These are phyloP conservation scores for Lithocarpus polystachyus DNA, from an alignment of 306 rosid genomes.

Conservation along the genomic window DNA sequence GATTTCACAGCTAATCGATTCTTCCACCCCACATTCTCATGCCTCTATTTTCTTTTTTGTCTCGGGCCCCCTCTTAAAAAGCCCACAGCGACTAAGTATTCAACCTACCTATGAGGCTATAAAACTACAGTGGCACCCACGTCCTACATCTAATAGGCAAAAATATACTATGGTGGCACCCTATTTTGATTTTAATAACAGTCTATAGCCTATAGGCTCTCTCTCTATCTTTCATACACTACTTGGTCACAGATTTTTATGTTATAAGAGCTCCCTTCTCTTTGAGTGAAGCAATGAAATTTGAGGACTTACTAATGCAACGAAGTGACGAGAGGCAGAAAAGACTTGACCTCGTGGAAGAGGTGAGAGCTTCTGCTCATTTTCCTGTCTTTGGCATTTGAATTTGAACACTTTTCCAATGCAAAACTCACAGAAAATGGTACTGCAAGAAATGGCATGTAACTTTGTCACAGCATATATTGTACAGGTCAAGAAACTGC, in stretches of 20 bases:
- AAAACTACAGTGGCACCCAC: slow-evolving; percentile 49
- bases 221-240: background rate
- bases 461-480: background rate
- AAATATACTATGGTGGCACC: no score
- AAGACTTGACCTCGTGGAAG: slow-evolving; percentile 57
- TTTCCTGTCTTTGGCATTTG: background rate
- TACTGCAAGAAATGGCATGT: background rate
- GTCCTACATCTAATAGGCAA: slow-evolving; percentile 18
- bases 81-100: background rate
- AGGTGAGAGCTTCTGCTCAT: slow-evolving; percentile 32
- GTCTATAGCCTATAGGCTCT: no score
- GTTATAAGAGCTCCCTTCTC: background rate
- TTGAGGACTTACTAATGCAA: slow-evolving; percentile 70
- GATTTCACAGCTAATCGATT: background rate
- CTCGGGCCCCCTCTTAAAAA: slow-evolving; percentile 2
- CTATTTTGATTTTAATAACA: no score
- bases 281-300: slow-evolving; percentile 54
- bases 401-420: background rate
- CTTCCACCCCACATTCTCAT: slow-evolving; percentile 48
- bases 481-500: slow-evolving; percentile 58
- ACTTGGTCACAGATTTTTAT: background rate
- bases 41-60: background rate
- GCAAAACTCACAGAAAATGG: background rate
- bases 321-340: slow-evolving; percentile 48
- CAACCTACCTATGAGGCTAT: slow-evolving; percentile 21